phyloP scores from a whole-genome alignment of 768 basidiomycete genomes.

The Asterophora parasitica region DNA sequence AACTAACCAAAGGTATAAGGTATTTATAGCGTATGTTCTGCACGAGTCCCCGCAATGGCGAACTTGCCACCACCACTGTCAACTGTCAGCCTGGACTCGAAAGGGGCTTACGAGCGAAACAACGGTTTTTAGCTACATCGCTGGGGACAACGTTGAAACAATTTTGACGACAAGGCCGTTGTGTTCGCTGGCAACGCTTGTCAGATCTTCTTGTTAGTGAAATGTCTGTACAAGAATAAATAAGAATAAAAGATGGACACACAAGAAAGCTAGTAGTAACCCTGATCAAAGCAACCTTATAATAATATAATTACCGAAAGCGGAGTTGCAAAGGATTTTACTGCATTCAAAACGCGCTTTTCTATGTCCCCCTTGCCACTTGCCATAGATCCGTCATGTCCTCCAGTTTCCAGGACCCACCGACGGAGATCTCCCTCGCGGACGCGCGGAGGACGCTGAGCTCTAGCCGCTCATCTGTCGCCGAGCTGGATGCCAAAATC shows the following conservation, averaged over 20 bases:
- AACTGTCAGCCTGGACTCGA: too few relatives aligned
- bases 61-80: too few relatives aligned
- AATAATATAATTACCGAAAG: conserved; percentile 7
- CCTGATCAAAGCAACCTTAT: too few relatives aligned
- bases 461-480: conserved; percentile 26
- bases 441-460: conserved; percentile 48
- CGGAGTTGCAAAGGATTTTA: conserved; percentile 18
- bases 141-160: too few relatives aligned
- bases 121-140: too few relatives aligned
- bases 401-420: conserved; percentile 46
- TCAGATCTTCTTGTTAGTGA: too few relatives aligned
- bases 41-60: not conserved
- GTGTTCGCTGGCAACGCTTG: too few relatives aligned
- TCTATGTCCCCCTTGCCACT: conserved; percentile 8
- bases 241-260: too few relatives aligned
- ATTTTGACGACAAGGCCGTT: too few relatives aligned
- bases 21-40: conserved; percentile 1
- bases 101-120: too few relatives aligned
- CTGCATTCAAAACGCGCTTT: conserved; percentile 5
- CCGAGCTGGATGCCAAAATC: conserved; percentile 43
- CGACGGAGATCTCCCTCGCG: conserved; percentile 48
- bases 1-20: conserved; percentile 2
- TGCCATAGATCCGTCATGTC: conserved; percentile 21
- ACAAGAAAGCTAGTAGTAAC: too few relatives aligned
- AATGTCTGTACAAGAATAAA: too few relatives aligned